These are phyloP conservation scores for Aquilaria malaccensis DNA, from an alignment of 345 rosid genomes.

Conservation along the genomic window DNA sequence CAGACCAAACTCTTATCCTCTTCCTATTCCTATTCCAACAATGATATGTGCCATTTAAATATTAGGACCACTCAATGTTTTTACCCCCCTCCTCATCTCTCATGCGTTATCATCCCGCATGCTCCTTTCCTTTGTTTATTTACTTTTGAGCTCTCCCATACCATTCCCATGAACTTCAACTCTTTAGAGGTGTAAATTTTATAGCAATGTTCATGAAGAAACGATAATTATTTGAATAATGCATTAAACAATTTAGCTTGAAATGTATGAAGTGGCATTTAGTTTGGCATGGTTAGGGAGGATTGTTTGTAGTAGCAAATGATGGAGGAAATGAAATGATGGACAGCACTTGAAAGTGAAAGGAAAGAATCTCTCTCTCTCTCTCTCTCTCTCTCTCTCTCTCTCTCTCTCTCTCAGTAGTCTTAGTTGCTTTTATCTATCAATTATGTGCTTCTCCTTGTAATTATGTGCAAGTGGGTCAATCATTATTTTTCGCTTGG, in stretches of 20 bases:
- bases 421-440: slow-evolving; percentile 17
- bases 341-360: slow-evolving; percentile 21
- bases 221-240: too few relatives aligned
- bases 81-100: slow-evolving; percentile 3
- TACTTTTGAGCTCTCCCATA: too few relatives aligned
- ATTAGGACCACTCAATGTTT: slow-evolving; percentile 20
- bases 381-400: slow-evolving; percentile 2
- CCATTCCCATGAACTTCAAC: too few relatives aligned
- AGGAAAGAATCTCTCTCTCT: slow-evolving; percentile 6
- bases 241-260: too few relatives aligned
- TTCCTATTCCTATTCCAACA: slow-evolving; percentile 1
- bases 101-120: slow-evolving; percentile 32
- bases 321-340: slow-evolving; percentile 14
- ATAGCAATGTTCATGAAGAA: too few relatives aligned
- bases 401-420: not conserved
- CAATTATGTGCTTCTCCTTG: slow-evolving; percentile 28
- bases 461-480: slow-evolving; percentile 44
- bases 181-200: too few relatives aligned
- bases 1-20: slow-evolving; percentile 1
- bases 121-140: not conserved
- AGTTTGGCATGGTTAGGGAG: too few relatives aligned
- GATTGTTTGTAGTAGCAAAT: slow-evolving; percentile 12
- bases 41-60: slow-evolving; percentile 3
- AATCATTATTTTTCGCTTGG: slow-evolving; percentile 24
- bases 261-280: too few relatives aligned